These are phyloP conservation scores for Fistulifera solaris DNA, from an alignment of 108 stramenopile genomes.

Conservation along the genomic window DNA sequence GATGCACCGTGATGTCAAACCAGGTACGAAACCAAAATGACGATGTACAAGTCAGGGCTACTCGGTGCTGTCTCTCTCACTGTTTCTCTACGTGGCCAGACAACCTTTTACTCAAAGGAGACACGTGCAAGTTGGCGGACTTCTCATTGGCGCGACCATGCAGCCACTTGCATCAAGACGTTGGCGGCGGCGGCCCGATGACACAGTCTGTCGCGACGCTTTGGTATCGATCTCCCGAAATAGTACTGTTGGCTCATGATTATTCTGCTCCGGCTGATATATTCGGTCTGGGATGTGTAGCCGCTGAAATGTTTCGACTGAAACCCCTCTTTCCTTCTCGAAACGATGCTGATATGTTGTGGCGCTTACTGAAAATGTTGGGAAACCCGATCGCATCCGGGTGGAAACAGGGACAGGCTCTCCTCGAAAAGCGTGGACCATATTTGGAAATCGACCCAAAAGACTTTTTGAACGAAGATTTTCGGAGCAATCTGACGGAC, in stretches of 20 bases:
- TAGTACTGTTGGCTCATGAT: conserved; percentile 44
- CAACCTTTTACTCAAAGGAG: conserved; percentile 81
- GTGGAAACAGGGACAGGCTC: too few species aligned
- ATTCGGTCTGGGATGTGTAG: conserved; percentile 88
- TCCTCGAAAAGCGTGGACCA: too few species aligned
- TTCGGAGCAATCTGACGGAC: neutral
- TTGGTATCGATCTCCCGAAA: conserved; percentile 97
- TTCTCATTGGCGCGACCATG: conserved; percentile 78
- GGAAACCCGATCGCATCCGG: conserved; percentile 49
- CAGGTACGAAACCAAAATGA: conserved; percentile 28
- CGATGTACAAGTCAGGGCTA: neutral
- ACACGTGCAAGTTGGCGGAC: conserved; percentile 84
- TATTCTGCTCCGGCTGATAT: conserved; percentile 91
- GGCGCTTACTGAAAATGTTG: conserved; percentile 72
- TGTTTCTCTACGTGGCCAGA: too few species aligned
- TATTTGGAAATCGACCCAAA: too few species aligned
- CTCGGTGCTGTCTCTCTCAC: conserved; percentile 37
- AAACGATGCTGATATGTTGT: conserved; percentile 86
- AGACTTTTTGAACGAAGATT: neutral
- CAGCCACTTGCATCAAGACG: neutral
- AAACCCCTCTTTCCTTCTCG: conserved; percentile 89
- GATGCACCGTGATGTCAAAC: conserved; percentile 93
- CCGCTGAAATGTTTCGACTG: conserved; percentile 86
- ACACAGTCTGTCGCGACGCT: conserved; percentile 93
- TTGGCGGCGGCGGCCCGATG: conserved; percentile 27